Conservation (phyloP, 2,329 filamentous ascomycete species). For the Trichophyton mentagrophytes region DNA sequence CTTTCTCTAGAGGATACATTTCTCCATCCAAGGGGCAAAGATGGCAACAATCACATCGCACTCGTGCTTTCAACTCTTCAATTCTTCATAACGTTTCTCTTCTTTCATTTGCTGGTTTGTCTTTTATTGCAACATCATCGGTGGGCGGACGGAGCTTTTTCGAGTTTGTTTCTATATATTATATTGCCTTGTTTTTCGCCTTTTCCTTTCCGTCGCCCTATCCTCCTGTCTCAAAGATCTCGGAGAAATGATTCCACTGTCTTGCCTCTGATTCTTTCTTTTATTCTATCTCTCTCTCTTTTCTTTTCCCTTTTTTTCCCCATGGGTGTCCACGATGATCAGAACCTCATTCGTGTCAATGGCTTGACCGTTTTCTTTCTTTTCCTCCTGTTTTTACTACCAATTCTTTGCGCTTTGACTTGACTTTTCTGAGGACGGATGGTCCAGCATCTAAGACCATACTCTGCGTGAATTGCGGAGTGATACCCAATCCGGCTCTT, state of each 20-base stretch:
- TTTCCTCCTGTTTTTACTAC: neutral
- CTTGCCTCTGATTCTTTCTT: no score
- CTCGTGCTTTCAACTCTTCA: neutral
- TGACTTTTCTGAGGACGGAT: neutral
- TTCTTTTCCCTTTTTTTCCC: neutral
- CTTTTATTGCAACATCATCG: neutral
- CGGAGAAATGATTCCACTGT: no score
- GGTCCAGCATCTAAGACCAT: no score
- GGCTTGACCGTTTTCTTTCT: neutral
- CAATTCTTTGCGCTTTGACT: neutral
- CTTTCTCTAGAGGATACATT: neutral
- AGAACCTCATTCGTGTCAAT: neutral
- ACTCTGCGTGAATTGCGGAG: neutral
- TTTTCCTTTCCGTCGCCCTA: neutral
- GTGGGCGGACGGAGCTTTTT: conserved; percentile 2
- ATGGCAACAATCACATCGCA: neutral
- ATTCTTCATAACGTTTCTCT: neutral
- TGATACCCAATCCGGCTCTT: neutral
- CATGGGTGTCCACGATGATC: neutral
- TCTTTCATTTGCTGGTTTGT: neutral
- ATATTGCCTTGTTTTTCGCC: neutral
- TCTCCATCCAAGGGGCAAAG: neutral
- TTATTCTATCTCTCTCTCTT: no score
- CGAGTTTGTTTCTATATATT: neutral
- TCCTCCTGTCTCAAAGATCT: neutral